phyloP scores from a whole-genome alignment of 768 basidiomycete genomes.

The Leucosporidium scottii region DNA sequence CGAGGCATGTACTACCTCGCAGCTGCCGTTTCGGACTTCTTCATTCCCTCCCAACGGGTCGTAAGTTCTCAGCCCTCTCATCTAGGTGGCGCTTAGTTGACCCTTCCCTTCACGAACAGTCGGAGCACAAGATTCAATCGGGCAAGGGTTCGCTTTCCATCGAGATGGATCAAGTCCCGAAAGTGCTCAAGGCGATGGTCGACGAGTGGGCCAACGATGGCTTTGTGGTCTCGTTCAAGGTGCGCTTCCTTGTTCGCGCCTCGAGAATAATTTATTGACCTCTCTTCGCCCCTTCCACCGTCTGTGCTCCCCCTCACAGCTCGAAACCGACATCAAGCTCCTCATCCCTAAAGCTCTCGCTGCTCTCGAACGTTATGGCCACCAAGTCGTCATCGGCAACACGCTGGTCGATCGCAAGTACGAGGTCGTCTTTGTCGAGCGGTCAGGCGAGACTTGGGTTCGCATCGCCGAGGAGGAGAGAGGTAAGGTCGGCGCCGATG shows the following conservation, averaged over 20 bases:
- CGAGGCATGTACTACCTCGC: constrained; percentile 91
- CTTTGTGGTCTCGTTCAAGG: constrained; percentile 96
- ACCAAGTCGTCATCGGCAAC: constrained; percentile 96
- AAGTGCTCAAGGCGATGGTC: constrained; percentile 85
- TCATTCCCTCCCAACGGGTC: constrained; percentile 83
- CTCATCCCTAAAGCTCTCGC: constrained; percentile 83
- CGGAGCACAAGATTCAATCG: constrained; percentile 97
- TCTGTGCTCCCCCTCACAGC: constrained; percentile 48
- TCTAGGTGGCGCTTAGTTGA: not conserved
- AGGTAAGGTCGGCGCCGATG: constrained; percentile 35
- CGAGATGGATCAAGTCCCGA: constrained; percentile 99
- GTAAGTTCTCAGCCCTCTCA: too few relatives aligned
- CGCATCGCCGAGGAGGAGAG: constrained; percentile 32
- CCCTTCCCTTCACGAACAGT: constrained; percentile 47
- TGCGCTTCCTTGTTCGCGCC: constrained; percentile 41
- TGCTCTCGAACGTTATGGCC: constrained; percentile 87
- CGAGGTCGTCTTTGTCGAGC: constrained; percentile 76
- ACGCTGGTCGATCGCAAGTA: constrained; percentile 83
- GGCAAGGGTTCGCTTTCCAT: constrained; percentile 86
- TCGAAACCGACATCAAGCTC: constrained; percentile 79
- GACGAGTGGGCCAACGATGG: constrained; percentile 87
- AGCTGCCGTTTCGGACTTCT: constrained; percentile 97
- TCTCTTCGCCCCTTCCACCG: not conserved
- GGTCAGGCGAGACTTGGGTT: constrained; percentile 33
- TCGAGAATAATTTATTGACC: not conserved